Evolutionary conservation across 1,284 basidiomycete species (phyloP), one percentile per base, ranked within the genome.

Genomic region (Ganoderma resinaceum): DNA sequence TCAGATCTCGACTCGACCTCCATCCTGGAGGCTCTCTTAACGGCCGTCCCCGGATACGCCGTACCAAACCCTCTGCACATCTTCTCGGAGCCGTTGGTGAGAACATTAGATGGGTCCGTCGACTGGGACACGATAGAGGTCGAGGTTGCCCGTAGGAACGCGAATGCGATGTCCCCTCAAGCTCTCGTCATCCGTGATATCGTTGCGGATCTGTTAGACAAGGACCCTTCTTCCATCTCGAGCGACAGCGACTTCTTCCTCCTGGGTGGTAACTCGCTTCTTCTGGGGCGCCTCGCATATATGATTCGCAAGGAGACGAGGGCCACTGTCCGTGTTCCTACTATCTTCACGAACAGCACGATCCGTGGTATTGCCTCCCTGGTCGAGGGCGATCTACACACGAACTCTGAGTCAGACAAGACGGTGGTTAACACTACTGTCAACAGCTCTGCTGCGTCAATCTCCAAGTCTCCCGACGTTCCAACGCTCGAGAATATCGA

Each of bases 201-300:
- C 65, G 74, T 86, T 23, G 79, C 82, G 1, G 77, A 80, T n/a
- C 75, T 84, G 16, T 75, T 86, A 5, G 68, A 73, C 43, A 72
- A 80, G 68, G 82, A 84, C 26, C 67, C 80, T 2, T 70, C 72
- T 8, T 75, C 78, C 58, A 80, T 85, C 62, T 78, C 75, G 2
- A 72, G 76, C 55, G 78, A 80, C 43, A 82, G 82, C 11, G 84
- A 85, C 73, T 73, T 85, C 75, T 84, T 85, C 76, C 73, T 85
- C 0, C 76, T 85, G 40, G 84, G 84, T 49, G 84, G 84, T 18
- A 84, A 81, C 72, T 85, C 83, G 1, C 74, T 85, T 7, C 78
- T 85, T 18, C 78, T 85, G 3, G 84, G 84, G 16, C 82, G 84
- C 58, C 79, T 85, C 20, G 78, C 81, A 5, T 78, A 84, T 68